phyloP scores from a whole-genome alignment of 2,329 filamentous ascomycete species.

The Trichoderma semiorbis region DNA sequence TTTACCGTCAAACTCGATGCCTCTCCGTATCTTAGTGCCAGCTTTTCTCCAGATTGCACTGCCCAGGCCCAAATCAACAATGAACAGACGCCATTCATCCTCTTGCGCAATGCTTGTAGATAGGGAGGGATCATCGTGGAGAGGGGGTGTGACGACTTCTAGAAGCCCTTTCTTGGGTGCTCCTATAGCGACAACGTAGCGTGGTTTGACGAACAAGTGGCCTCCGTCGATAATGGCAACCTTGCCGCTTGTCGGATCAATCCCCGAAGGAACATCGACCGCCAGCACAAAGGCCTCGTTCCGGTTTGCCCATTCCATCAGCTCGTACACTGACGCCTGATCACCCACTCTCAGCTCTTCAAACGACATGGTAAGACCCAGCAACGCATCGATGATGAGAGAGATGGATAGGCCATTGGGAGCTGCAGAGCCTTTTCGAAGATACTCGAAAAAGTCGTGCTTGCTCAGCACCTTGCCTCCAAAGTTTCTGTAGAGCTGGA shows the following conservation, averaged over 20 bases:
- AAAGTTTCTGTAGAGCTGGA: constrained; percentile 79
- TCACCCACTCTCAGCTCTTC: constrained; percentile 82
- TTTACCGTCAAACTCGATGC: constrained; percentile 81
- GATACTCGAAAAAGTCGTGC: constrained; percentile 57
- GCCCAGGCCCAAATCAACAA: constrained; percentile 83
- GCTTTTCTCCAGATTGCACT: constrained; percentile 82
- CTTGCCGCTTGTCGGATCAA: constrained; percentile 73
- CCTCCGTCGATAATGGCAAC: constrained; percentile 67
- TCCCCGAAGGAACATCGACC: constrained; percentile 86
- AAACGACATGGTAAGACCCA: constrained; percentile 83
- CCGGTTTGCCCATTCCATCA: constrained; percentile 92
- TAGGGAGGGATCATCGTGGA: constrained; percentile 35
- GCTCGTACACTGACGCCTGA: constrained; percentile 78
- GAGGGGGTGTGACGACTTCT: constrained; percentile 62
- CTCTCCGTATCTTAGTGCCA: constrained; percentile 74
- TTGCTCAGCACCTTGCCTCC: constrained; percentile 69
- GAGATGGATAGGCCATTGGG: constrained; percentile 58
- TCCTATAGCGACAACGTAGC: constrained; percentile 80
- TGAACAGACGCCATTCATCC: constrained; percentile 72
- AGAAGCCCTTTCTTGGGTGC: constrained; percentile 83
- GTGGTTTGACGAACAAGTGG: constrained; percentile 74
- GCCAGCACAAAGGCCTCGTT: constrained; percentile 78
- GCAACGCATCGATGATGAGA: constrained; percentile 81
- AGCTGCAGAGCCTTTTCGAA: constrained; percentile 44
- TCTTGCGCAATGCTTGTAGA: constrained; percentile 38